A percentile compares a stretch with the other conserved stretches of the same genome.
These are phyloP conservation scores for Eucalyptus guilfoylei DNA, from an alignment of 345 rosid genomes.

Conservation along the genomic window DNA sequence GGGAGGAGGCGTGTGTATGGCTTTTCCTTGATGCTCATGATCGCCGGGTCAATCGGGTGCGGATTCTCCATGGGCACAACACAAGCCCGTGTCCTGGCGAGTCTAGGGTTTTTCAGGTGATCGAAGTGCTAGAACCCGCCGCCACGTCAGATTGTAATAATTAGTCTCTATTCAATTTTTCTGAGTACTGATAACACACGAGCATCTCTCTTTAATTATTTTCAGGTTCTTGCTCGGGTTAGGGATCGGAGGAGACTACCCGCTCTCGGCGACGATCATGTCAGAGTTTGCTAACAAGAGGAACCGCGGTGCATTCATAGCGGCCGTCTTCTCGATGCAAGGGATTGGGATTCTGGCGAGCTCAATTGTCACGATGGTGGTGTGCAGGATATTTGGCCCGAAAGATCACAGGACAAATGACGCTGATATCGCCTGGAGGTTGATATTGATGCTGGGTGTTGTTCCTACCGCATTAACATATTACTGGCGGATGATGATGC, in stretches of 20 bases:
- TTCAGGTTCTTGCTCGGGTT: constrained; percentile 48
- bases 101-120: neutral
- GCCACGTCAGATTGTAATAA: neutral
- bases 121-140: neutral
- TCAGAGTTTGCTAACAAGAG: constrained; percentile 65
- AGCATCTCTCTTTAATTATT: neutral
- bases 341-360: constrained; percentile 57
- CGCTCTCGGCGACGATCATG: constrained; percentile 69
- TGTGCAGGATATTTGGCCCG: constrained; percentile 11
- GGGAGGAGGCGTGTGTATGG: constrained; percentile 55
- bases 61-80: constrained; percentile 51
- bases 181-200: neutral
- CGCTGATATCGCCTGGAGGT: constrained; percentile 58
- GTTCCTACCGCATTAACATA: constrained; percentile 59
- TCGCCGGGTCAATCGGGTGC: constrained; percentile 34
- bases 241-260: constrained; percentile 68
- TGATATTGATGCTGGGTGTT: constrained; percentile 58
- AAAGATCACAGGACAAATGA: constrained; percentile 15
- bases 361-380: constrained; percentile 36
- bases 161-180: neutral
- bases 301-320: constrained; percentile 52
- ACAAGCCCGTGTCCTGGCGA: constrained; percentile 16
- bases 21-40: constrained; percentile 30
- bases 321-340: constrained; percentile 63
- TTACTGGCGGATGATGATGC: constrained; percentile 76